Base-by-base conservation (phyloP, 805 yeast genomes). In the Candida rishiriensis region DNA sequence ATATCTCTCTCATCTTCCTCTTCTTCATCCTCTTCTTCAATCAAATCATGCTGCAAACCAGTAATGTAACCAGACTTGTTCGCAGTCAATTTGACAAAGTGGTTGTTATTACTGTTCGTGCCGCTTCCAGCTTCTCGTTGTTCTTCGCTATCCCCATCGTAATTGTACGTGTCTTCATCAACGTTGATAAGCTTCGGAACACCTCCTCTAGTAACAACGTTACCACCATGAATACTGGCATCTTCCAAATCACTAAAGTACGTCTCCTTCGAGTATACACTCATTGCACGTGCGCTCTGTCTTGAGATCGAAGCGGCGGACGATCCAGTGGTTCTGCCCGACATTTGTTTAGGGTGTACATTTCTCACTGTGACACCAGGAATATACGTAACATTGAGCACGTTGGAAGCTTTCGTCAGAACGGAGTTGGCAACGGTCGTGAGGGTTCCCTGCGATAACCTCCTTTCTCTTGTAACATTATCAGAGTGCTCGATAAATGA, bases 331-430 rank as follows among this genome's bases (percentile, higher is more conserved):
- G 46, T 41, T 2, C 43, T 38, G 21, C 52, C 43, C 11, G 44
- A 33, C 8, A 35, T 34, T 2, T 51, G 43, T 37, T 57, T 48
- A 10, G 58, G 45, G 16, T 45, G 29, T 13, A 72, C 69, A 38
- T 77, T 73, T 21, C 83, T 70, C 17, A 80, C 78, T 4, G 89
- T 86, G 37, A 89, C 97, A 32, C 97, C 97, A 0, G 97, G 98
- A 47, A 90, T 87, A 60, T 89, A 90, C 2, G 96, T 96, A 45
- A 91, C 84, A 15, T 96, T 96, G 48, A 90, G 75, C 51, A 90
- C 81, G 63, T 90, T 89, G 12, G 95, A 85, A 3, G 95, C 95
- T 54, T 84, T 79, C 10, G 93, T 83, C 39, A 83, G 71, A 12
- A 83, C 77, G 7, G 89, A 77, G 29, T 85, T 76, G 9, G 90